Percentiles rank a stretch among this genome's conserved stretches.
Conservation (phyloP, 805 yeast species). For the Starmerella khaoyaiensis region DNA sequence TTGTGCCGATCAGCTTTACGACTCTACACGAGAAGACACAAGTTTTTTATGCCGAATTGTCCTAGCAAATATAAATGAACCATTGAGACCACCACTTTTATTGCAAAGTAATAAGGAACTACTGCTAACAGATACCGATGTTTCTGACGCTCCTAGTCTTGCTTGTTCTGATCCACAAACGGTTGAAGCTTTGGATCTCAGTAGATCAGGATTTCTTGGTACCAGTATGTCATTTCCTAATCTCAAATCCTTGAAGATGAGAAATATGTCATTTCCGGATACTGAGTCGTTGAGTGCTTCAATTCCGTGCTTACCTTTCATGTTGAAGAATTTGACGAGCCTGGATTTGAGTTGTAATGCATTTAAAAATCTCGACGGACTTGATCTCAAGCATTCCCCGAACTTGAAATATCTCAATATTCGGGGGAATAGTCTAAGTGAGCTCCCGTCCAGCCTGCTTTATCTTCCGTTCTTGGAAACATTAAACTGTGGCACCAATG, state of each 20-base stretch:
- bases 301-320: not conserved
- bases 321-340: slow-evolving; percentile 39
- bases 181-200: slow-evolving; percentile 11
- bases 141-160: slow-evolving; percentile 15
- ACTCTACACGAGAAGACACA: slow-evolving; percentile 20
- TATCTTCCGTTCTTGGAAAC: slow-evolving; percentile 11
- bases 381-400: slow-evolving; percentile 39
- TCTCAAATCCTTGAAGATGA: slow-evolving; percentile 3
- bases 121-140: slow-evolving; percentile 13
- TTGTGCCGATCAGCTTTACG: slow-evolving; percentile 9
- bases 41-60: slow-evolving; percentile 21
- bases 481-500: slow-evolving; percentile 22
- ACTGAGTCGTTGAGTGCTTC: not conserved
- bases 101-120: slow-evolving; percentile 11
- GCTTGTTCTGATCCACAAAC: slow-evolving; percentile 5
- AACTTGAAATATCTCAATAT: slow-evolving; percentile 50
- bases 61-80: slow-evolving; percentile 12
- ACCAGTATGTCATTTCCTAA: slow-evolving; percentile 8
- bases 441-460: slow-evolving; percentile 34
- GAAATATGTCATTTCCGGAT: slow-evolving; percentile 3
- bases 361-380: slow-evolving; percentile 35
- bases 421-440: slow-evolving; percentile 57
- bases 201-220: slow-evolving; percentile 14
- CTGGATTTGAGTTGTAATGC: slow-evolving; percentile 71
- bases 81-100: slow-evolving; percentile 15